Evolutionary conservation across 768 basidiomycete species (phyloP).

Genomic region (Podaxis rugospora): DNA sequence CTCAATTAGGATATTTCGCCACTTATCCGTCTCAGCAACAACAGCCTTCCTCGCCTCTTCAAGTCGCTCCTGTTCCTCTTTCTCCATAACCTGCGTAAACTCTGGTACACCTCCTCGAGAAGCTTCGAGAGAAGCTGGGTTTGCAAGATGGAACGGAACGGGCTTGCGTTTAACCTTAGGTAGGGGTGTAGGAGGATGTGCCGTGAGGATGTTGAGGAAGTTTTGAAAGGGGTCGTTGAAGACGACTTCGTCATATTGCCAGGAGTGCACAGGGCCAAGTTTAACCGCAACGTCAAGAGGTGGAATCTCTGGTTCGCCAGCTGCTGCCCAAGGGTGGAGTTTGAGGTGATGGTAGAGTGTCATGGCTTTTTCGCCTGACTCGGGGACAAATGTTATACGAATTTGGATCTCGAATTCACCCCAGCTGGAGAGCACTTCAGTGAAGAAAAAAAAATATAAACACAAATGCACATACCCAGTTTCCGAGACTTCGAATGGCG

Average conservation of each 20-base stretch:
- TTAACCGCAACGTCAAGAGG: slow-evolving; percentile 63
- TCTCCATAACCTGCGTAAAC: slow-evolving; percentile 82
- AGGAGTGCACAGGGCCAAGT: slow-evolving; percentile 82
- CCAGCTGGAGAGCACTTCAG: slow-evolving; percentile 56
- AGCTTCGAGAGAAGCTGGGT: slow-evolving; percentile 59
- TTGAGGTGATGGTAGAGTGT: slow-evolving; percentile 91
- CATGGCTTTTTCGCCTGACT: slow-evolving; percentile 89
- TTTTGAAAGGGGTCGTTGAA: slow-evolving; percentile 90
- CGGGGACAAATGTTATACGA: slow-evolving; percentile 81
- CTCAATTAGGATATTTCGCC: slow-evolving; percentile 63
- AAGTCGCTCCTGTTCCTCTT: slow-evolving; percentile 75
- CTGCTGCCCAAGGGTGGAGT: slow-evolving; percentile 80
- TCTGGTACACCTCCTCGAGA: slow-evolving; percentile 73
- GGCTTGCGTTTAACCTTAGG: slow-evolving; percentile 59
- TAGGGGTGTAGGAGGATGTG: slow-evolving; percentile 80
- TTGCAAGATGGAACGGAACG: slow-evolving; percentile 69
- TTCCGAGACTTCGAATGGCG: slow-evolving; percentile 93
- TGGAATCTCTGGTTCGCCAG: slow-evolving; percentile 62
- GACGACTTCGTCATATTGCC: slow-evolving; percentile 99
- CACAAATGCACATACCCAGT: slow-evolving; percentile 65
- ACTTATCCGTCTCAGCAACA: slow-evolving; percentile 71
- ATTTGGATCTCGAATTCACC: slow-evolving; percentile 98
- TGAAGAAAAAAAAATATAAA: neutral
- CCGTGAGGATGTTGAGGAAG: slow-evolving; percentile 76
- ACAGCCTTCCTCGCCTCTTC: slow-evolving; percentile 72